phyloP scores from a whole-genome alignment of 2,329 filamentous ascomycete species.

The Didymella pomorum region DNA sequence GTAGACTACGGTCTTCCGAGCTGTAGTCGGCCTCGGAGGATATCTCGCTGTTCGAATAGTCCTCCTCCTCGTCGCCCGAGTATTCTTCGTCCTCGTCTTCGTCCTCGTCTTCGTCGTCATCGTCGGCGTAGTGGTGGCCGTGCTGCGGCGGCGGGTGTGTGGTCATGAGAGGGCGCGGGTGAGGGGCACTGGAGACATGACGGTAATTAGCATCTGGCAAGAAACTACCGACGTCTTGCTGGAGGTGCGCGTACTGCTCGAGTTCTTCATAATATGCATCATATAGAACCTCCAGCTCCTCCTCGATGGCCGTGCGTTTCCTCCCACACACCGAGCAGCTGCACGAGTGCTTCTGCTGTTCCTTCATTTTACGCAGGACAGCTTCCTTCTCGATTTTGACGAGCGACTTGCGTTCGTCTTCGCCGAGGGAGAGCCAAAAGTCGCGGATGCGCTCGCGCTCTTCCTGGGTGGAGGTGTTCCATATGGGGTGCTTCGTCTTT shows the following conservation, averaged over 20 bases:
- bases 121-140: conserved; percentile 60
- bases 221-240: conserved; percentile 75
- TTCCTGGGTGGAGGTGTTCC: conserved; percentile 94
- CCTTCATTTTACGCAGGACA: conserved; percentile 98
- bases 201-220: conserved; percentile 72
- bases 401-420: conserved; percentile 91
- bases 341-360: conserved; percentile 98
- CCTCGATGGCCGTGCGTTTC: conserved; percentile 96
- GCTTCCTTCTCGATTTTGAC: conserved; percentile 99
- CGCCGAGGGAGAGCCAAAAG: conserved; percentile 94
- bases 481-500: conserved; percentile 81
- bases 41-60: conserved; percentile 64
- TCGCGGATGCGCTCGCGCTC: conserved; percentile 97
- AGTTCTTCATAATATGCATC: conserved; percentile 98
- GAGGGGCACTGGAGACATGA: conserved; percentile 60
- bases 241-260: conserved; percentile 93
- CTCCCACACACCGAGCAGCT: conserved; percentile 97
- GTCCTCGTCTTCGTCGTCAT: conserved; percentile 60
- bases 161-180: conserved; percentile 67
- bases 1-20: conserved; percentile 70
- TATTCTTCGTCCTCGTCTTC: conserved; percentile 61
- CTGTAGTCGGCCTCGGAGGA: conserved; percentile 72
- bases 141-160: conserved; percentile 75
- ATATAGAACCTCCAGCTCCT: conserved; percentile 96
- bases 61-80: conserved; percentile 64